Base-by-base conservation (phyloP, 805 yeast species). In the Metschnikowia noctiluminum region DNA sequence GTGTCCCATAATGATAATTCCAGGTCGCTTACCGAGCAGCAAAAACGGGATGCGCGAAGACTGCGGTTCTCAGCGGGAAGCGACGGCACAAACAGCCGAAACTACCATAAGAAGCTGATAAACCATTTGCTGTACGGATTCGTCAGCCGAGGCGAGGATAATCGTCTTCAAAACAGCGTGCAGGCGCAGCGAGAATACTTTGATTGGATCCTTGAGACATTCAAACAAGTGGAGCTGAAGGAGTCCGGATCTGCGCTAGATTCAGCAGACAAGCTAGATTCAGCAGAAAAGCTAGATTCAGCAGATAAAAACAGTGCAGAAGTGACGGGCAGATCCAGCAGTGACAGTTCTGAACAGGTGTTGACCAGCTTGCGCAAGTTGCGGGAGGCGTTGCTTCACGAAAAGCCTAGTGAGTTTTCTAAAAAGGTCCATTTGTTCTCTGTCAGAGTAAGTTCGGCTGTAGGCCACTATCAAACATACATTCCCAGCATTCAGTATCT, bases 91-190 rank as follows among this genome's bases (percentile, higher is more conserved):
- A 21, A 27, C 2, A 14, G 14, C 42, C 26, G 16, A 30, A 31
- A 15, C 13, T 5, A 15, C 21, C 9, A 38, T 7, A 30, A n/a
- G 14, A 34, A 34, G 14, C 15, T 16, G 27, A 37, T 21, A 10
- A 40, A 39, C 27, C 37, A 40, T 4, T 34, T 16, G 10, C 68
- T 21, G 7, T 80, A 73, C 52, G 87, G 88, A 0, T 66, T 80
- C 43, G 62, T 82, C 7, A 84, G 88, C 53, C 66, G 89, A 48
- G 87, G 88, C 0, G 83, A 78, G 39, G 82, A 77, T 47, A 60
- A 59, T 44, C 60, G 77, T 36, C 66, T 84, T 38, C 82, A 76
- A 55, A 57, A 63, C 4, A 76, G 77, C 55, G 68, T 68, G 3
- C 43, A 48, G 5, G 78, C 74, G 9, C 65, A 87, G 54, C 58